Base-by-base conservation (phyloP, 1,284 basidiomycete genomes). In the Trichosporon faecale region DNA sequence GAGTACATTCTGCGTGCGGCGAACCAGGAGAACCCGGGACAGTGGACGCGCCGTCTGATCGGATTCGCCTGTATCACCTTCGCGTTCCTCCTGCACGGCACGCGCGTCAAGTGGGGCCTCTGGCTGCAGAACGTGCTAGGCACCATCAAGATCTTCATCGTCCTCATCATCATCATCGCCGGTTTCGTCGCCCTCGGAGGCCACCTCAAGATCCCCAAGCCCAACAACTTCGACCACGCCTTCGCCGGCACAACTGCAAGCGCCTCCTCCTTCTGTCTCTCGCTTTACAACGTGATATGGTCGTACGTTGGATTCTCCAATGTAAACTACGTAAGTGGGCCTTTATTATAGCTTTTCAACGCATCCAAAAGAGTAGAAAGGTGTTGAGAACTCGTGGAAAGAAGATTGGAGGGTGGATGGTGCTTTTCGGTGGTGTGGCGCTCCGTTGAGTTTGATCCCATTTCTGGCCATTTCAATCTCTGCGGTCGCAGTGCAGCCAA, bases 131-230 rank as follows among this genome's bases (percentile, higher is more conserved):
- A 70, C 64, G 52, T 66, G 14, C 64, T 68, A 12, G 70, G 68
- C n/a, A 9, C 25, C 31, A 21, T 72, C 63, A 69, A 69, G 65
- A 21, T 67, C 7, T 16, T 55, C 25, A 61, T 67, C 44, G 64
- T 73, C n/a, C 18, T 68, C 11, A 57, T 73, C 44, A 67, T 87
- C 64, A 83, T 85, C 27, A 77, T 86, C 64, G 84, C 86, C 25
- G 87, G 87, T 11, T 77, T 86, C 27, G 85, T 86, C 33, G 87
- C 87, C 29, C 83, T 88, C 14, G 81, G 84, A 37, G 87, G 87
- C 8, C 76, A 85, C 55, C 85, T 85, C 33, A 79, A 78, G 31
- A 82, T 88, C 33, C 66, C 82, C 63, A 83, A 88, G 69, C 87
- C 87, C 1, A 80, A 78, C 66, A 88, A 88, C 78, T 88, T 88